phyloP scores from a whole-genome alignment of 345 rosid species.

The Crucihimalaya himalaica region DNA sequence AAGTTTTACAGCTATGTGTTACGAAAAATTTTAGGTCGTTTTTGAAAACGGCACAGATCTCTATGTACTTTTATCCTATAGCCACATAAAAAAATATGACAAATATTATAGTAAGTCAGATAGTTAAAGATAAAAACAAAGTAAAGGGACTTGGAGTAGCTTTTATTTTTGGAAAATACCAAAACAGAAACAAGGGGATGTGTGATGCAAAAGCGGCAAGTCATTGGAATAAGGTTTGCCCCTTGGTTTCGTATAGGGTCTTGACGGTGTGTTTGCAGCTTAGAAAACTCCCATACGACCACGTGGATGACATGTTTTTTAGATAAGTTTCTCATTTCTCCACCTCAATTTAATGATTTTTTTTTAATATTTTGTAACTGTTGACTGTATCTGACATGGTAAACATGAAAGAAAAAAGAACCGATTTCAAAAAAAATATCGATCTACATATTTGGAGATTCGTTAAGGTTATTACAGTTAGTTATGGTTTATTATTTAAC shows the following conservation, averaged over 20 bases:
- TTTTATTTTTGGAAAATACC: conserved; percentile 16
- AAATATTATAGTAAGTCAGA: background rate
- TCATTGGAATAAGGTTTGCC: conserved; percentile 9
- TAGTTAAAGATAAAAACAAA: background rate
- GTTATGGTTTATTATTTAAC: too few species aligned
- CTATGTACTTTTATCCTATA: conserved; percentile 6
- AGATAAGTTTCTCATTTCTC: background rate
- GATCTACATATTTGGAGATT: too few species aligned
- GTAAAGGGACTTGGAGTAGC: conserved; percentile 25
- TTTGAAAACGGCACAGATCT: background rate
- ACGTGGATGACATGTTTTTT: conserved; percentile 20
- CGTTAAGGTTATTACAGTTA: too few species aligned
- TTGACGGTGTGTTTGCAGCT: conserved; percentile 32
- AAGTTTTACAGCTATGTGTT: background rate
- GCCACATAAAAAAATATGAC: background rate
- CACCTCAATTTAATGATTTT: background rate
- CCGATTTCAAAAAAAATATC: background rate
- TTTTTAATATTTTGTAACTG: background rate
- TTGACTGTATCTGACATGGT: background rate
- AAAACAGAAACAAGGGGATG: conserved; percentile 14
- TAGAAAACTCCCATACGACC: conserved; percentile 22
- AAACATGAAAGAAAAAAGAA: background rate
- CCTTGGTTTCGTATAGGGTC: conserved; percentile 19
- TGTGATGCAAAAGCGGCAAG: conserved; percentile 20
- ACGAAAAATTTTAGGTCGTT: background rate